Evolutionary conservation across 108 stramenopile genomes (phyloP), one percentile per base, ranked within the genome.

Genomic region (Fistulifera solaris): DNA sequence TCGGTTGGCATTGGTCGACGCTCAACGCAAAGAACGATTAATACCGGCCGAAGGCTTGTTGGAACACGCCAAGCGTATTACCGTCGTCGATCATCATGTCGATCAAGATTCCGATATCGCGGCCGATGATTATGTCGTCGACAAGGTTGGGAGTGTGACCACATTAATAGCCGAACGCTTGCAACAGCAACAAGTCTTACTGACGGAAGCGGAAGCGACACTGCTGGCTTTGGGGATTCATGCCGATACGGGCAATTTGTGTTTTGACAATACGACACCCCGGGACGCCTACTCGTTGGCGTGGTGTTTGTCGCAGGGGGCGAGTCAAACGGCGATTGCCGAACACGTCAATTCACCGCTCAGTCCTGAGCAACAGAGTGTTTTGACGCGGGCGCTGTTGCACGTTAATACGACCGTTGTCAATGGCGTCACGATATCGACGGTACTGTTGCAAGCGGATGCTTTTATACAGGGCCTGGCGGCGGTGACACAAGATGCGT

Each of bases 391-490:
- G 52, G 83, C 92, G 14, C 68, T 96, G 44, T 73, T 85, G 48
- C 78, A 82, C 35, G 59, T 83, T 11, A 84, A 85, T 56, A 75
- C 85, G 23, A 87, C 85, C n/a, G 56, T 55, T 0, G 68, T 89
- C 21, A 81, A 91, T 62, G 94, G 94, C 23, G 83, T 91, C 16
- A 85, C 85, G 1, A 59, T 95, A 22, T 89, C 91, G 1, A 91
- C 82, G 15, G 94, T 93, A 11, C 51, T 91, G 19, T 67, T 93
- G n/a, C 66, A 77, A 17, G 87, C 87, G 12, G 89, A 93, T 67
- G 93, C 85, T 12, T 96, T 92, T 65, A 91, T 94, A 38, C 80
- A 87, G 35, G 95, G 95, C 17, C 67, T 96, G 54, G 93, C 95
- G 7, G 71, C 88, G 17, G 94, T 96, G 25, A 87, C 92, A 39